Percentiles rank a stretch among this genome's conserved stretches.
phyloP scores from a whole-genome alignment of 106 monocot genomes.

The Dioscorea zingiberensis region DNA sequence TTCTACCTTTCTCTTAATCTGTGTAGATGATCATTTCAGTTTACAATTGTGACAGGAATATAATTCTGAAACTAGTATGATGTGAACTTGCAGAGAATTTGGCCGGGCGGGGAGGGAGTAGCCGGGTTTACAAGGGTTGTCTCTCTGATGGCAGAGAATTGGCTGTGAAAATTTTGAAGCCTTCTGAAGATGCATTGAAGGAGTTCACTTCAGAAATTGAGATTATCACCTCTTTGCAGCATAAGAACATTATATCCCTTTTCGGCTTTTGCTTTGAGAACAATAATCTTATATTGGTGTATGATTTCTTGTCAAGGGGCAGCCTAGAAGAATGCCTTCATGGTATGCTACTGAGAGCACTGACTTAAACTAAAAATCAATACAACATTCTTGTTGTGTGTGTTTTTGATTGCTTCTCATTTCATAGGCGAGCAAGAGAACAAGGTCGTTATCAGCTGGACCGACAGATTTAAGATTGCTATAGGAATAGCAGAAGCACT shows the following conservation, averaged over 20 bases:
- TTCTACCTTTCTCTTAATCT: too few relatives aligned
- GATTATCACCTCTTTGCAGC: slow-evolving; percentile 53
- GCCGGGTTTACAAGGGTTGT: slow-evolving; percentile 58
- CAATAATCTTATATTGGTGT: slow-evolving; percentile 50
- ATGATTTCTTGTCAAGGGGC: slow-evolving; percentile 59
- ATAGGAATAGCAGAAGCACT: slow-evolving; percentile 62
- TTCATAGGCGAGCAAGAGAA: slow-evolving; percentile 32
- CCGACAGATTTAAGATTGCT: slow-evolving; percentile 55
- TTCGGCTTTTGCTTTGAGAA: slow-evolving; percentile 69
- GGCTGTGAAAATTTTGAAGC: slow-evolving; percentile 65
- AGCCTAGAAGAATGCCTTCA: slow-evolving; percentile 70
- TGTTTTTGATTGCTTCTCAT: not conserved
- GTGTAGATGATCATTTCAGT: too few relatives aligned
- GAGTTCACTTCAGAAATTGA: slow-evolving; percentile 68
- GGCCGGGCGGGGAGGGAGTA: slow-evolving; percentile 72
- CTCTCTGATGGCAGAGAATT: slow-evolving; percentile 41
- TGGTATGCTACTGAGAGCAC: slow-evolving; percentile 22
- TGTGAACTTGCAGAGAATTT: slow-evolving; percentile 37
- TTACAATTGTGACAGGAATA: not conserved
- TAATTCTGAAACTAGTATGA: not conserved
- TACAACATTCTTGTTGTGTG: not conserved
- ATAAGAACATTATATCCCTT: slow-evolving; percentile 65
- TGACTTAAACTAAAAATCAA: too few relatives aligned
- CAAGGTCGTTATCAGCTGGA: slow-evolving; percentile 37
- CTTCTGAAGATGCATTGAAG: slow-evolving; percentile 40